Evolutionary conservation across 163 green algal species (phyloP).

Genomic region (Prototheca cutis): DNA sequence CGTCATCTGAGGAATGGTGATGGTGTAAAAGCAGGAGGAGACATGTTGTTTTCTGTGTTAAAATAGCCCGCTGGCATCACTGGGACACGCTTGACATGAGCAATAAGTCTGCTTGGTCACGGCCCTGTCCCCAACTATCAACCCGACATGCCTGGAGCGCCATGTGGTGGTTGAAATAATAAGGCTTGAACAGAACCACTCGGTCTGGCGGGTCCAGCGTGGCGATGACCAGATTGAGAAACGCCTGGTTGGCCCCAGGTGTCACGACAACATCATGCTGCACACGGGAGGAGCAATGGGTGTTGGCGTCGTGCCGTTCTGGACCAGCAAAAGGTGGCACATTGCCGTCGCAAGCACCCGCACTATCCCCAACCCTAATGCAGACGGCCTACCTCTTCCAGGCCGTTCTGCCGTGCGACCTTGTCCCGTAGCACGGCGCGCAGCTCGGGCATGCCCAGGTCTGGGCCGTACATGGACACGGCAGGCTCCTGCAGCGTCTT

Average conservation of each 20-base stretch:
- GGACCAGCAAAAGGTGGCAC: too few relatives aligned
- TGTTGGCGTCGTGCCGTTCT: too few relatives aligned
- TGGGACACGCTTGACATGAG: too few relatives aligned
- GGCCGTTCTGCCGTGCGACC: not conserved
- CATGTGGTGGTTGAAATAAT: constrained; percentile 96
- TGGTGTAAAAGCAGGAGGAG: too few relatives aligned
- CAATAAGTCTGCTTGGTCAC: too few relatives aligned
- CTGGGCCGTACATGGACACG: constrained; percentile 44
- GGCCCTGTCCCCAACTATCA: not conserved
- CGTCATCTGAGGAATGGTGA: constrained; percentile 55
- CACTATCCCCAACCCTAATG: too few relatives aligned
- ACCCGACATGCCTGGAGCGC: constrained; percentile 53
- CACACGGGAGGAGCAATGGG: not conserved
- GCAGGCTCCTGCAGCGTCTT: constrained; percentile 1
- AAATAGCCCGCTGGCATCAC: too few relatives aligned
- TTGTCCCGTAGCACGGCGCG: constrained; percentile 14
- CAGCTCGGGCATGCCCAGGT: constrained; percentile 52
- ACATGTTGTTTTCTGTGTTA: too few relatives aligned
- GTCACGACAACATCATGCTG: constrained; percentile 85
- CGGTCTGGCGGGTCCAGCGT: constrained; percentile 58
- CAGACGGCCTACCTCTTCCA: not conserved
- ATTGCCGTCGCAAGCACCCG: too few relatives aligned
- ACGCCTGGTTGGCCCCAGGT: constrained; percentile 86
- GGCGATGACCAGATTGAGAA: constrained; percentile 75
- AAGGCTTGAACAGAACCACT: constrained; percentile 76